These are phyloP conservation scores for Kappamyces sp. DNA, from an alignment of 192 early-diverging fungal species.

Conservation along the genomic window DNA sequence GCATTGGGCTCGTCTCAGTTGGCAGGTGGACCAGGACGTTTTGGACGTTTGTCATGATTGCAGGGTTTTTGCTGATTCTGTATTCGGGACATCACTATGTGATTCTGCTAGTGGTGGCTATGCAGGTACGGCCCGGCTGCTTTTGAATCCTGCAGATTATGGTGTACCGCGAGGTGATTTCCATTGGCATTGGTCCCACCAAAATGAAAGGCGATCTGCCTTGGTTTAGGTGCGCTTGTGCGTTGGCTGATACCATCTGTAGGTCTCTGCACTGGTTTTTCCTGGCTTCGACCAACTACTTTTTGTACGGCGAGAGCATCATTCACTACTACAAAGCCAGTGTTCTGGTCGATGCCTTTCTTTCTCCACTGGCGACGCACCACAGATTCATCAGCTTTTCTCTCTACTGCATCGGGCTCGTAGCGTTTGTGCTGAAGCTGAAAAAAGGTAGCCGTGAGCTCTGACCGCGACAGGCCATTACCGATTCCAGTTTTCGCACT, in stretches of 20 bases:
- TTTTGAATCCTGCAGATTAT: slow-evolving; percentile 62
- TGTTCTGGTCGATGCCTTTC: slow-evolving; percentile 77
- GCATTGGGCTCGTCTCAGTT: no score
- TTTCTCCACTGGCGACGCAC: slow-evolving; percentile 80
- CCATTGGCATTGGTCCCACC: slow-evolving; percentile 74
- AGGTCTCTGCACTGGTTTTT: slow-evolving; percentile 90
- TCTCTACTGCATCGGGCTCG: slow-evolving; percentile 82
- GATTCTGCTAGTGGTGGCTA: slow-evolving; percentile 68
- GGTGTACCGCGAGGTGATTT: slow-evolving; percentile 93
- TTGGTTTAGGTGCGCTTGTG: slow-evolving; percentile 61
- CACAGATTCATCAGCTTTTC: slow-evolving; percentile 91
- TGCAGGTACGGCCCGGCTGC: no score
- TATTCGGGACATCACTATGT: slow-evolving; percentile 72
- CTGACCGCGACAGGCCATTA: slow-evolving; percentile 46
- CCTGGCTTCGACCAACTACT: slow-evolving; percentile 83
- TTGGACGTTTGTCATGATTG: slow-evolving; percentile 88
- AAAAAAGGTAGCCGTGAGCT: slow-evolving; percentile 57
- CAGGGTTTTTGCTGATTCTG: slow-evolving; percentile 62
- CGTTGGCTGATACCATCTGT: no score
- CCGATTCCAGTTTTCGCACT: slow-evolving; percentile 92
- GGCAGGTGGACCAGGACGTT: slow-evolving; percentile 71
- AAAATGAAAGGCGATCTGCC: slow-evolving; percentile 72
- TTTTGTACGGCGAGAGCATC: slow-evolving; percentile 88
- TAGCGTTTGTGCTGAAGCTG: slow-evolving; percentile 89
- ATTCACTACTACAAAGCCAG: slow-evolving; percentile 83